Conservation (phyloP, 1,284 basidiomycete species). For the Pholiota adiposa region DNA sequence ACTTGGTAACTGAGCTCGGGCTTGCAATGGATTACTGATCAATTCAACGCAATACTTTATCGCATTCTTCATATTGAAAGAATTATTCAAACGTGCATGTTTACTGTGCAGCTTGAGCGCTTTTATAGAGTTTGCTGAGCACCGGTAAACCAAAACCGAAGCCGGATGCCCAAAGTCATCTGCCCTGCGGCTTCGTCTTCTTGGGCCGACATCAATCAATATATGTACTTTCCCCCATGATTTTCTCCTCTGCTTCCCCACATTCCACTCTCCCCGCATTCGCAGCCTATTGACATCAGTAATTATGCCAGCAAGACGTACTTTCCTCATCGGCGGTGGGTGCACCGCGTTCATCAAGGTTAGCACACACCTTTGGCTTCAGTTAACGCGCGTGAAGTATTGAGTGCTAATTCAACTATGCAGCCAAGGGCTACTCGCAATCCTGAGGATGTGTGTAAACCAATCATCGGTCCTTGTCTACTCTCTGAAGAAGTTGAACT, state of each 20-base stretch:
- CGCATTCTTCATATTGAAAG: too few relatives aligned
- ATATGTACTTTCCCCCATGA: not conserved
- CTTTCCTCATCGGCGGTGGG: constrained; percentile 78
- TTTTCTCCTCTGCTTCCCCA: constrained; percentile 15
- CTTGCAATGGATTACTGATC: too few relatives aligned
- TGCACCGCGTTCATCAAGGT: constrained; percentile 85
- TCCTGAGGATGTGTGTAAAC: constrained; percentile 63
- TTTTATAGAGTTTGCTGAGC: too few relatives aligned
- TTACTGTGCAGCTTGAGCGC: too few relatives aligned
- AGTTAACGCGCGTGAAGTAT: not conserved
- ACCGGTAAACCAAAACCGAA: not conserved
- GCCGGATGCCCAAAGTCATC: not conserved
- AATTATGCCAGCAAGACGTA: constrained; percentile 49
- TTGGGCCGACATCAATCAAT: not conserved
- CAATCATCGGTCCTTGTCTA: not conserved
- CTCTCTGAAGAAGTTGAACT: constrained; percentile 10
- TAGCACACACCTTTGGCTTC: constrained; percentile 9
- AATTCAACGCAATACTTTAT: too few relatives aligned
- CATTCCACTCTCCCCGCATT: not conserved
- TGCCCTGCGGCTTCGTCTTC: not conserved
- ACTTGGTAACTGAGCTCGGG: too few relatives aligned
- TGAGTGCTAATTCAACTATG: constrained; percentile 5
- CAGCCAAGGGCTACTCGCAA: constrained; percentile 66
- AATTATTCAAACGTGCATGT: not conserved
- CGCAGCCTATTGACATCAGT: not conserved